phyloP scores from a whole-genome alignment of 495 filamentous ascomycete species.

The Lasiosphaeris hirsuta region DNA sequence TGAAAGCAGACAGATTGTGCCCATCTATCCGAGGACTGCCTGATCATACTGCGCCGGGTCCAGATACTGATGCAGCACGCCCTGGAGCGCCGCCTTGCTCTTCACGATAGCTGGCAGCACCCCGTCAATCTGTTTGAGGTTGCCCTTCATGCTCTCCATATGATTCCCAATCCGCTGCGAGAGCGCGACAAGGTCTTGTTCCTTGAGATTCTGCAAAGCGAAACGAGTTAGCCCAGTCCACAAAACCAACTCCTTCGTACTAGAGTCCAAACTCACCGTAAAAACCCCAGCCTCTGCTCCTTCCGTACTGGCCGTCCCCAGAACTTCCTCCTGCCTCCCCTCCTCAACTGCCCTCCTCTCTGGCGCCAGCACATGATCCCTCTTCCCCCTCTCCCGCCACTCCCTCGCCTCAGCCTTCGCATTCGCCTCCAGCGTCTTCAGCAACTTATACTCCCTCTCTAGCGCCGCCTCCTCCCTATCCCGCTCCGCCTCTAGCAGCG shows the following conservation, averaged over 20 bases:
- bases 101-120: slow-evolving; percentile 40
- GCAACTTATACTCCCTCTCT: slow-evolving; percentile 36
- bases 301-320: slow-evolving; percentile 1
- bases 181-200: slow-evolving; percentile 34
- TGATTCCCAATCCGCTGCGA: slow-evolving; percentile 43
- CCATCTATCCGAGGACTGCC: slow-evolving; percentile 38
- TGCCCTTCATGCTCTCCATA: slow-evolving; percentile 58
- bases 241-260: background rate
- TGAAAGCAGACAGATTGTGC: background rate
- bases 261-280: slow-evolving; percentile 19
- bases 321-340: slow-evolving; percentile 4
- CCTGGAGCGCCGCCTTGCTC: slow-evolving; percentile 42
- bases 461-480: slow-evolving; percentile 38
- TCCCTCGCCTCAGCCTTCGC: slow-evolving; percentile 36
- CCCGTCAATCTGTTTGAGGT: slow-evolving; percentile 49
- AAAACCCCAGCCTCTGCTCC: slow-evolving; percentile 27
- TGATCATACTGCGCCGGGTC: slow-evolving; percentile 44
- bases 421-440: slow-evolving; percentile 36
- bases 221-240: background rate
- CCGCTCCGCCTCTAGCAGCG: slow-evolving; percentile 38
- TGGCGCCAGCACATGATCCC: slow-evolving; percentile 42
- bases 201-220: slow-evolving; percentile 22
- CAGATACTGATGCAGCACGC: slow-evolving; percentile 40
- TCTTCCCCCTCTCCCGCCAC: slow-evolving; percentile 34
- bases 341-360: slow-evolving; percentile 12